A percentile compares a stretch with the other conserved stretches of the same genome.
phyloP scores from a whole-genome alignment of 441 rosid genomes.

The Populus tomentosa region DNA sequence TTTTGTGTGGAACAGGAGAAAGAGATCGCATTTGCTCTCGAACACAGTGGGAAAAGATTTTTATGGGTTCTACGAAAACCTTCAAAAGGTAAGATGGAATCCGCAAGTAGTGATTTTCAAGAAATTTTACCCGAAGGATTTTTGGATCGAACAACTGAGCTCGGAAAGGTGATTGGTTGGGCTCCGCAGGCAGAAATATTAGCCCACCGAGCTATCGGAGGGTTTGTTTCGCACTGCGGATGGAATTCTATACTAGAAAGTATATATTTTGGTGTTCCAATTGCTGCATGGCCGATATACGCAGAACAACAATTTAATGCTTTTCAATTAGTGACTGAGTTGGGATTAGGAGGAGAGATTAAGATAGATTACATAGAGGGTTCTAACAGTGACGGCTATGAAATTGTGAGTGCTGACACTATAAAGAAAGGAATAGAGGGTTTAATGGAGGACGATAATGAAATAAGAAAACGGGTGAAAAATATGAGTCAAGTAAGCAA shows the following conservation, averaged over 20 bases:
- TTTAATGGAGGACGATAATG: slow-evolving; percentile 37
- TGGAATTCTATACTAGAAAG: slow-evolving; percentile 64
- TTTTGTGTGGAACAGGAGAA: slow-evolving; percentile 39
- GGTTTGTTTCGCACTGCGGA: slow-evolving; percentile 63
- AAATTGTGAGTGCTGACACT: slow-evolving; percentile 17
- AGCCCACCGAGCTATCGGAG: slow-evolving; percentile 36
- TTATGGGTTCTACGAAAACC: slow-evolving; percentile 54
- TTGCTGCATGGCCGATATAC: slow-evolving; percentile 55
- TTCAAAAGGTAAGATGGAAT: not conserved
- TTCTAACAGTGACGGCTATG: not conserved
- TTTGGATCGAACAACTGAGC: slow-evolving; percentile 24
- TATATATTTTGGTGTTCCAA: slow-evolving; percentile 47
- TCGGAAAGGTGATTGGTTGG: slow-evolving; percentile 52
- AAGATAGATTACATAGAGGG: slow-evolving; percentile 37
- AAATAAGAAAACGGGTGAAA: slow-evolving; percentile 27
- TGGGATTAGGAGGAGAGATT: slow-evolving; percentile 43
- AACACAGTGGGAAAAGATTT: slow-evolving; percentile 35
- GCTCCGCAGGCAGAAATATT: slow-evolving; percentile 41
- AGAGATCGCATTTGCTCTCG: slow-evolving; percentile 42
- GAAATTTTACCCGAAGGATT: slow-evolving; percentile 42
- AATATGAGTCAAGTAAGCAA: slow-evolving; percentile 30
- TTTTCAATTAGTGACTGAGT: slow-evolving; percentile 37
- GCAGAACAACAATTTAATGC: slow-evolving; percentile 70
- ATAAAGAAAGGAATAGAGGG: slow-evolving; percentile 40
- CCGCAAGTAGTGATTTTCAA: not conserved